A percentile compares a stretch with the other conserved stretches of the same genome.
Conservation (phyloP, 345 rosid species). For the Alliaria petiolata region DNA sequence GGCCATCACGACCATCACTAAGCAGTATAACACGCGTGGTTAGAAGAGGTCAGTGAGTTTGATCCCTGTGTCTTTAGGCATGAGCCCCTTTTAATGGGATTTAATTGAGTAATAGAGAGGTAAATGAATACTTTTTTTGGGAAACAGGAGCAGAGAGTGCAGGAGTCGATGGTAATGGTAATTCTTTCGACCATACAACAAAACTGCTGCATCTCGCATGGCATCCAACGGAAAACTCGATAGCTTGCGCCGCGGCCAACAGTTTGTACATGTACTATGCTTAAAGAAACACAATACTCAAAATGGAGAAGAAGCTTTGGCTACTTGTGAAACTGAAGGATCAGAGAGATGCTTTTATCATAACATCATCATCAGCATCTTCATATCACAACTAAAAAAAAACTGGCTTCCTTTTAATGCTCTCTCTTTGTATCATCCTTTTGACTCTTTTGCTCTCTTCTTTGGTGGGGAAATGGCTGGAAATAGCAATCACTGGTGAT, state of each 20-base stretch:
- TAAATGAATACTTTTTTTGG: constrained; percentile 5
- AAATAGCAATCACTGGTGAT: not conserved
- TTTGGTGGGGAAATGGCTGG: not conserved
- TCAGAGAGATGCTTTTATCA: constrained; percentile 11
- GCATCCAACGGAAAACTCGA: constrained; percentile 87
- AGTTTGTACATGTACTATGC: constrained; percentile 99
- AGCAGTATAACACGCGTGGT: constrained; percentile 85
- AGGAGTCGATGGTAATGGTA: constrained; percentile 67
- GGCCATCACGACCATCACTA: constrained; percentile 80
- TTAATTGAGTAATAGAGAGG: not conserved
- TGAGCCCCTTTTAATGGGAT: not conserved
- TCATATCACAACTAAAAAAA: constrained; percentile 8
- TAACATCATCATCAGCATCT: constrained; percentile 8
- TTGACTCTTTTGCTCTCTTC: not conserved
- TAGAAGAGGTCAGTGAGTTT: constrained; percentile 73
- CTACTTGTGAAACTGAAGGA: constrained; percentile 19
- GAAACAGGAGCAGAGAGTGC: constrained; percentile 45
- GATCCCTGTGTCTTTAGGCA: not conserved
- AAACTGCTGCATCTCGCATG: constrained; percentile 91
- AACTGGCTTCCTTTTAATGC: not conserved
- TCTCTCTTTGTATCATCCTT: constrained; percentile 18
- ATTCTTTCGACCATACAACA: constrained; percentile 67
- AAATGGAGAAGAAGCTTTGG: constrained; percentile 22
- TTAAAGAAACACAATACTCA: constrained; percentile 30
- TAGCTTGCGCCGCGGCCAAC: constrained; percentile 97